Percentiles rank a stretch among this genome's conserved stretches.
Evolutionary conservation across 768 basidiomycete genomes (phyloP).

Genomic region (Lactarius psammicola): DNA sequence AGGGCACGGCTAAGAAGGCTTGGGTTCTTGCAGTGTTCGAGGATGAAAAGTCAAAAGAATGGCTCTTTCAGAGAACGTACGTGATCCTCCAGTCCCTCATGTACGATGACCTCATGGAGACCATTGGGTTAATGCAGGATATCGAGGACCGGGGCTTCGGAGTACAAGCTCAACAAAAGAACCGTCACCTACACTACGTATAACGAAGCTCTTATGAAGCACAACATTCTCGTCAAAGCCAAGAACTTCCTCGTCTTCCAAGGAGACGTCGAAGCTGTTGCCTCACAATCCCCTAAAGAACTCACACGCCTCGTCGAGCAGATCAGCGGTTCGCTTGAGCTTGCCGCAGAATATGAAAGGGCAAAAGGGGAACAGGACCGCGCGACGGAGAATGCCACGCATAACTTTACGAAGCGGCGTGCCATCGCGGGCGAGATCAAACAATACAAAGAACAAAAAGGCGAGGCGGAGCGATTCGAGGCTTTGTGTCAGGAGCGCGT

Average conservation of each 20-base stretch:
- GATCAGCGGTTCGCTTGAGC: conserved; percentile 91
- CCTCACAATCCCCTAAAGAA: conserved; percentile 89
- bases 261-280: conserved; percentile 97
- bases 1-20: conserved; percentile 86
- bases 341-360: conserved; percentile 83
- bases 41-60: conserved; percentile 76
- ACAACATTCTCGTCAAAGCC: conserved; percentile 97
- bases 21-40: conserved; percentile 94
- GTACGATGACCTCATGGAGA: not conserved
- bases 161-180: conserved; percentile 83
- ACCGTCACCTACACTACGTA: conserved; percentile 85
- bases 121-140: conserved; percentile 54
- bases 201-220: conserved; percentile 79
- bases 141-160: conserved; percentile 80
- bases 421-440: conserved; percentile 94
- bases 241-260: conserved; percentile 99
- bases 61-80: conserved; percentile 89
- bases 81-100: conserved; percentile 33
- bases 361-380: conserved; percentile 85
- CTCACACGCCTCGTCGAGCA: conserved; percentile 91
- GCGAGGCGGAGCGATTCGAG: conserved; percentile 88
- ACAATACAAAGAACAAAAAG: conserved; percentile 96
- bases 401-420: conserved; percentile 91
- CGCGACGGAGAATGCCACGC: conserved; percentile 91
- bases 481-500: conserved; percentile 72